phyloP scores from a whole-genome alignment of 768 basidiomycete genomes.

The Amanita rubescens region DNA sequence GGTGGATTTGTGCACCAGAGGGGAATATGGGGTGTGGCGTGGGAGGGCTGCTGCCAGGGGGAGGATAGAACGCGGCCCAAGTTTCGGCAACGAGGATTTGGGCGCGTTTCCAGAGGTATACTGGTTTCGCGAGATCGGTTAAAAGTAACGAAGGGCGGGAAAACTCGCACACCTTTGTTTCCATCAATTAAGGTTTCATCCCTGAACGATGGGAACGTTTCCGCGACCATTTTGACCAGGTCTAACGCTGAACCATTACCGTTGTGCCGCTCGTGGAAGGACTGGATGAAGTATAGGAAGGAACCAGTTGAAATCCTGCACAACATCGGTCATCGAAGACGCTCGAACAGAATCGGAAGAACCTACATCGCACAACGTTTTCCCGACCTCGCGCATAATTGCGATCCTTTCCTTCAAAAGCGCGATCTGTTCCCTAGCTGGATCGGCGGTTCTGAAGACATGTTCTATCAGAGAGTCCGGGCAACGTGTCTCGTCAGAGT shows the following conservation, averaged over 20 bases:
- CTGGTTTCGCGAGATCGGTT: constrained; percentile 26
- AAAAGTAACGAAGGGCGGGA: neutral
- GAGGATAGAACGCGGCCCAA: constrained; percentile 87
- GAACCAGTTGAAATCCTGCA: constrained; percentile 64
- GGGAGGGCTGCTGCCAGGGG: constrained; percentile 18
- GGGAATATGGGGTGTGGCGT: constrained; percentile 70
- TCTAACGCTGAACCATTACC: constrained; percentile 62
- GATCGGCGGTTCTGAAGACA: constrained; percentile 56
- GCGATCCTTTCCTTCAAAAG: constrained; percentile 63
- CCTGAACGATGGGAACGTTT: constrained; percentile 68
- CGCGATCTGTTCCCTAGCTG: constrained; percentile 59
- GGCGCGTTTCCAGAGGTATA: constrained; percentile 84
- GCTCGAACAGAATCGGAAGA: neutral
- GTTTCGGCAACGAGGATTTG: constrained; percentile 89
- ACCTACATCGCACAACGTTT: constrained; percentile 61
- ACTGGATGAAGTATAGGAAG: constrained; percentile 55
- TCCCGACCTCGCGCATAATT: constrained; percentile 74
- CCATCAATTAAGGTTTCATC: constrained; percentile 59
- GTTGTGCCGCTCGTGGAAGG: constrained; percentile 46
- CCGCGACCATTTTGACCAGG: constrained; percentile 62
- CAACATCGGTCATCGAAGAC: neutral
- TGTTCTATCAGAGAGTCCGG: constrained; percentile 63
- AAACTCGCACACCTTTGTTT: constrained; percentile 39
- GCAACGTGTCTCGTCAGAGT: constrained; percentile 60
- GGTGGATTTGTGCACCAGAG: constrained; percentile 52